Evolutionary conservation across 345 rosid species (phyloP).

Genomic region (Gossypium stocksii): DNA sequence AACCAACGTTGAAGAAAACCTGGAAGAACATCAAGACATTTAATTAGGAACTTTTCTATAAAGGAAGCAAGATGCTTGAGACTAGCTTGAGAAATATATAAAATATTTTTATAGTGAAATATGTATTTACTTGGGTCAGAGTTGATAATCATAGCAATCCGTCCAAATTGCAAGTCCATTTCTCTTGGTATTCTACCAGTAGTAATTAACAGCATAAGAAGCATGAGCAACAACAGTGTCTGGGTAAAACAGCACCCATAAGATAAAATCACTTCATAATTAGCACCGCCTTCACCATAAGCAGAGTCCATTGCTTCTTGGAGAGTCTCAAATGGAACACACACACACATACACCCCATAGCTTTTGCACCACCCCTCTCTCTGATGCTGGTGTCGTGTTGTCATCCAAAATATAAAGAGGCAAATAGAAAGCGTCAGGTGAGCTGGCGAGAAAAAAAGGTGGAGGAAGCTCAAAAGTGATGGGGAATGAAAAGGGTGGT

Average conservation of each 20-base stretch:
- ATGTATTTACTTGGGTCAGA: conserved; percentile 51
- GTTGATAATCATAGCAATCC: conserved; percentile 66
- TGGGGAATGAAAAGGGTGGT: conserved; percentile 22
- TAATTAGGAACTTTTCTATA: neutral
- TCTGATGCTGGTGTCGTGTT: conserved; percentile 30
- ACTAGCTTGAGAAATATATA: neutral
- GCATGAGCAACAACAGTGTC: conserved; percentile 58
- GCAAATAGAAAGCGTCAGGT: conserved; percentile 30
- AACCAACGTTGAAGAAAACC: conserved; percentile 66
- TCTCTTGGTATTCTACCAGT: conserved; percentile 62
- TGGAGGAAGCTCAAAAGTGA: conserved; percentile 40
- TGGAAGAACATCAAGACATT: conserved; percentile 18
- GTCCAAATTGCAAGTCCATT: conserved; percentile 54
- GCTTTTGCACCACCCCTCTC: conserved; percentile 32
- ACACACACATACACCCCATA: conserved; percentile 75
- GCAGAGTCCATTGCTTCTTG: conserved; percentile 66
- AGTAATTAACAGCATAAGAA: conserved; percentile 62
- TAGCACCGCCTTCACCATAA: conserved; percentile 61
- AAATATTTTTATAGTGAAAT: neutral
- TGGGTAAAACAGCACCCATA: conserved; percentile 52
- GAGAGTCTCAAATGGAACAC: conserved; percentile 50
- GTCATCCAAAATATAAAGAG: conserved; percentile 37
- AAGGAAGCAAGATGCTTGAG: neutral
- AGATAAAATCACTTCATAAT: conserved; percentile 53
- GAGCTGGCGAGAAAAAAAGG: conserved; percentile 19